phyloP scores from a whole-genome alignment of 176 grass and related monocot species.

The Lolium multiflorum region DNA sequence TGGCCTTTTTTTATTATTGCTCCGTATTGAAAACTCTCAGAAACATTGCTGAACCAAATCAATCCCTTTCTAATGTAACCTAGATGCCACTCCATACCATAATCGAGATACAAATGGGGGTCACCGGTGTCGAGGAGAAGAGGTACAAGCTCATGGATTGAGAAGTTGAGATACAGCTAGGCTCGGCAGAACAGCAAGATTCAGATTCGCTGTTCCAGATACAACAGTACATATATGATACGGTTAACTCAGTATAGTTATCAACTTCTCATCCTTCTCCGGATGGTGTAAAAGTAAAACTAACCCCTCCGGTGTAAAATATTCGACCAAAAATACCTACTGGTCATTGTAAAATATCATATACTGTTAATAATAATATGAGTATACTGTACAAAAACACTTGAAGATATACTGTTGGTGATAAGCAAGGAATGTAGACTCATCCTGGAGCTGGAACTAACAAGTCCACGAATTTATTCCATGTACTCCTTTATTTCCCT shows the following conservation, averaged over 20 bases:
- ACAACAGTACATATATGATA: slow-evolving; percentile 39
- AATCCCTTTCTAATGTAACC: slow-evolving; percentile 12
- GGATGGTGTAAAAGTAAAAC: slow-evolving; percentile 6
- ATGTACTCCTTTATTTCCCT: slow-evolving; percentile 12
- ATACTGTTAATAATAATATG: slow-evolving; percentile 30
- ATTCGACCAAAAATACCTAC: not conserved
- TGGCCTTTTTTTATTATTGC: no score
- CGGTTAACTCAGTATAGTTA: slow-evolving; percentile 19
- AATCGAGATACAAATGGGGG: slow-evolving; percentile 99
- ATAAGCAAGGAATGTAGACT: slow-evolving; percentile 30
- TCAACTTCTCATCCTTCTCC: not conserved
- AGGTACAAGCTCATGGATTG: slow-evolving; percentile 95
- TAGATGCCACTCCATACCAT: slow-evolving; percentile 96
- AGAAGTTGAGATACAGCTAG: slow-evolving; percentile 21
- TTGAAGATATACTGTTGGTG: slow-evolving; percentile 3
- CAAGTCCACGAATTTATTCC: not conserved
- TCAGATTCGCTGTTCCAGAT: not conserved
- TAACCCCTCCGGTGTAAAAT: not conserved
- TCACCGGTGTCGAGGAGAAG: slow-evolving; percentile 88
- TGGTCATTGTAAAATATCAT: slow-evolving; percentile 40
- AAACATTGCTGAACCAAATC: not conserved
- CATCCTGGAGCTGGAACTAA: not conserved
- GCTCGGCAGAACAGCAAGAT: not conserved
- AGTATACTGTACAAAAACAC: not conserved
- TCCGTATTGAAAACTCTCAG: not conserved